phyloP scores from a whole-genome alignment of 148 eudicot genomes.

The Diospyros kaki region DNA sequence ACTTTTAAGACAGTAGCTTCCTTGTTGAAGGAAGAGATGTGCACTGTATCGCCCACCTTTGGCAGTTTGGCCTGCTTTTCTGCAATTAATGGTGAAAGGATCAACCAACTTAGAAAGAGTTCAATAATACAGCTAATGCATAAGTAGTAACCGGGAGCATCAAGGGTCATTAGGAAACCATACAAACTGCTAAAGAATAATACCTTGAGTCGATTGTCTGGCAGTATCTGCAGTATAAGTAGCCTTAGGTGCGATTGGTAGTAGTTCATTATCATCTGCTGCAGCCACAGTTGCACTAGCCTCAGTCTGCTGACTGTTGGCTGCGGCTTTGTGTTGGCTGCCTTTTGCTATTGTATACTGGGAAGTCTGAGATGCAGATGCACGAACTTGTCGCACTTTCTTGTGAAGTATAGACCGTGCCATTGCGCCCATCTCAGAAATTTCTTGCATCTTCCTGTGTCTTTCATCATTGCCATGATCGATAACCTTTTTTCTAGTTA shows the following conservation, averaged over 20 bases:
- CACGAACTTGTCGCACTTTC: constrained; percentile 60
- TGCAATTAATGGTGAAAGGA: constrained; percentile 3
- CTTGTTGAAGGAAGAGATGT: constrained; percentile 57
- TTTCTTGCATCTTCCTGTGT: constrained; percentile 55
- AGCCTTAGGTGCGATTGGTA: constrained; percentile 19
- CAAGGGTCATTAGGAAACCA: background rate
- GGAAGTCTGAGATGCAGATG: constrained; percentile 30
- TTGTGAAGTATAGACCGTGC: constrained; percentile 73
- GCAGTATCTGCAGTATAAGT: constrained; percentile 11
- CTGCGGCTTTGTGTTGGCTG: constrained; percentile 14
- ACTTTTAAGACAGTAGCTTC: constrained; percentile 62
- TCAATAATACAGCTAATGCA: background rate
- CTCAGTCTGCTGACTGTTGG: constrained; percentile 22
- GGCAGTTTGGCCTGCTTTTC: constrained; percentile 41
- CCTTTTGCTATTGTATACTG: constrained; percentile 20
- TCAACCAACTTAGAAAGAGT: background rate
- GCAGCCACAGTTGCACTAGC: constrained; percentile 18
- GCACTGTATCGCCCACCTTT: constrained; percentile 69
- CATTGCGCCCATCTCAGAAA: constrained; percentile 53
- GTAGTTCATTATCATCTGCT: background rate
- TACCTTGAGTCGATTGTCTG: constrained; percentile 45
- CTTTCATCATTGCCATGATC: constrained; percentile 49
- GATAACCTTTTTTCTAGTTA: constrained; percentile 44
- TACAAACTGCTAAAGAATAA: background rate
- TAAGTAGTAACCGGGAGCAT: background rate